Base-by-base conservation (phyloP, 108 stramenopile genomes). In the Nitzschia inconspicua region DNA sequence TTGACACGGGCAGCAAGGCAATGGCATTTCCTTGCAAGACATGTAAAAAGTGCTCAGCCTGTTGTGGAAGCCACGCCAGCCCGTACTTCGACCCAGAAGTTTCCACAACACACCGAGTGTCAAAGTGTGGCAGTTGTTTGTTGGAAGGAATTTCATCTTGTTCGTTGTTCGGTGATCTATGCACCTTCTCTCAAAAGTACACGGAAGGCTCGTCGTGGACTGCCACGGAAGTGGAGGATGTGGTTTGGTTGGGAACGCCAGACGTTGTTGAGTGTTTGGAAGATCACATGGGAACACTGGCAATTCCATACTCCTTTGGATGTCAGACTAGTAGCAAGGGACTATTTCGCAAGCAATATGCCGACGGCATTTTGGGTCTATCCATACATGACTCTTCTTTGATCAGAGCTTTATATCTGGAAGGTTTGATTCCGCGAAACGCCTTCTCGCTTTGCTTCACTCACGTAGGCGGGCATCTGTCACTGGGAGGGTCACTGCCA, bases 351-450 rank as follows among this genome's bases (percentile, higher is more conserved):
- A 88, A 81, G 23, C 97, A 98, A 70, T 90, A 89, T 55, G 97
- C 94, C 19, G 89, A 97, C 73, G 97, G 97, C 16, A 98, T 98
- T 47, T 89, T 98, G 74, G 97, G 97, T 13, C 53, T 98, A 58
- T 77, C 79, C 9, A 75, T 70, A 9, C 74, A 80, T 60, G 66
- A 80, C n/a, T 71, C 71, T 3, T 82, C 81, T n/a, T 42, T 91
- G 22, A 51, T 86, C 4, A 52, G 49, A 7, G 49, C 60, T 1
- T 64, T 76, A 64, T 52, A 59, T 39, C 27, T 71, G 7, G 59
- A 72, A 3, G 66, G 70, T n/a, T 50, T 75, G 9, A 82, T 91
- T 55, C 32, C 67, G 20, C 63, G 63, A 23, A 43, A 80, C 51
- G 72, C 86, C 25, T 91, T 91, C 57, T 75, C 76, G 29, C 63